phyloP scores from a whole-genome alignment of 768 basidiomycete genomes.

The Russula earlei region DNA sequence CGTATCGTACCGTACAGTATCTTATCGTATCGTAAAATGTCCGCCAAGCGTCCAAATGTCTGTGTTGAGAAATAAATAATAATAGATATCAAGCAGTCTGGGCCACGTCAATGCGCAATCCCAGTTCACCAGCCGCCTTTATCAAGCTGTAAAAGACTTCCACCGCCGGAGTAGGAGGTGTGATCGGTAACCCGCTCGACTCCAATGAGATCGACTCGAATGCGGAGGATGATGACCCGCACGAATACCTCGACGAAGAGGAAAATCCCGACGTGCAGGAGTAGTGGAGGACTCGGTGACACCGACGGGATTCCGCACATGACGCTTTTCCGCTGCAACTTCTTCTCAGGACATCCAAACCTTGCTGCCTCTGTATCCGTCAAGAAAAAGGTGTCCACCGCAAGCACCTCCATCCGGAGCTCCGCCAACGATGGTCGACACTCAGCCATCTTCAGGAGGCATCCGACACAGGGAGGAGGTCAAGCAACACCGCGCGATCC shows the following conservation, averaged over 20 bases:
- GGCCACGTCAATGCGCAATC: background rate
- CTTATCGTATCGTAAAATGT: conserved; percentile 1
- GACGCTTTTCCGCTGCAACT: background rate
- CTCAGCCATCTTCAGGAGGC: conserved; percentile 52
- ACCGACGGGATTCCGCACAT: background rate
- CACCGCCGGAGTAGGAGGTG: conserved; percentile 2
- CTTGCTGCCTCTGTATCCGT: conserved; percentile 32
- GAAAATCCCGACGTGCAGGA: background rate
- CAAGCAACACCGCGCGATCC: background rate
- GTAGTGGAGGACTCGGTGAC: background rate
- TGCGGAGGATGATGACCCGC: background rate
- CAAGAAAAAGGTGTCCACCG: conserved; percentile 54
- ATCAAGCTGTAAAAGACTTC: background rate
- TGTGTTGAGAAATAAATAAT: background rate
- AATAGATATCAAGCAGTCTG: background rate
- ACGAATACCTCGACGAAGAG: background rate
- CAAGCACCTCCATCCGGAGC: conserved; percentile 46
- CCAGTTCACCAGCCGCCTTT: too few species aligned
- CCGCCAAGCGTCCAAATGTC: background rate
- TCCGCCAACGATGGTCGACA: conserved; percentile 52
- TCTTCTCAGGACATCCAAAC: background rate
- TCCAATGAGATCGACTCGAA: background rate
- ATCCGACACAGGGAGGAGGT: conserved; percentile 24
- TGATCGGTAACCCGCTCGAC: background rate
- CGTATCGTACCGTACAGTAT: background rate